Evolutionary conservation across 768 basidiomycete genomes (phyloP), one percentile per base, ranked within the genome.

Genomic region (Termitomyces sp.): DNA sequence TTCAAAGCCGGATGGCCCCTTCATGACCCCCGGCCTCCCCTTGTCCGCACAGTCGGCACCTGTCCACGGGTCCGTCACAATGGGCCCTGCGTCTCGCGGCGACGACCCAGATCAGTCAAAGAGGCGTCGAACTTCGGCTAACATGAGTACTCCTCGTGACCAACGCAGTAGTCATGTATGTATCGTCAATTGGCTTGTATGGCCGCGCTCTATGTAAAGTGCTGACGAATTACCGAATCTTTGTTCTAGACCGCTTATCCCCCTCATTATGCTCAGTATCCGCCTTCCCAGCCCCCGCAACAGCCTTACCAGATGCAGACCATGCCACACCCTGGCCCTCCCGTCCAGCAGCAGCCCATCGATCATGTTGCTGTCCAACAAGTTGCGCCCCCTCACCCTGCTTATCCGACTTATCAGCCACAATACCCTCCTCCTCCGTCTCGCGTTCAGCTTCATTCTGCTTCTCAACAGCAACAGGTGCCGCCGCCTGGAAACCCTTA

Each of bases 141-240:
- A 72, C 60, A 74, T 71, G 49, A 65, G 60, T 47, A 59, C 65
- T 46, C 67, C 76, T 71, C 81, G 72, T 72, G 76, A 82, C 61
- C 71, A 68, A 55, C 81, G 81, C 61, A 70, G 75, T 45, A 69
- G 76, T 67, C 79, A 82, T 74, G 81, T 83, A 78, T 74, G 75
- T 61, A 16, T 22, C 35, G 24, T 51, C 22, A 18, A 8, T 49
- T 53, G 56, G 51, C 53, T 62, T 43, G 40, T 48, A 54, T 24
- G 36, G 30, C 32, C 26, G 40, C 56, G n/a, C n/a, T n/a, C n/a
- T n/a, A n/a, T n/a, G n/a, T n/a, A 5, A 47, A 52, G 20, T 52
- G 55, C 46, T 55, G 47, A 55, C 45, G 51, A 52, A 51, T 60
- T 56, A 41, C 44, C 59, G 60, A 26, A 20, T 45, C 36, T 30